phyloP scores from a whole-genome alignment of 495 filamentous ascomycete species.

The Pyronema omphalodes region DNA sequence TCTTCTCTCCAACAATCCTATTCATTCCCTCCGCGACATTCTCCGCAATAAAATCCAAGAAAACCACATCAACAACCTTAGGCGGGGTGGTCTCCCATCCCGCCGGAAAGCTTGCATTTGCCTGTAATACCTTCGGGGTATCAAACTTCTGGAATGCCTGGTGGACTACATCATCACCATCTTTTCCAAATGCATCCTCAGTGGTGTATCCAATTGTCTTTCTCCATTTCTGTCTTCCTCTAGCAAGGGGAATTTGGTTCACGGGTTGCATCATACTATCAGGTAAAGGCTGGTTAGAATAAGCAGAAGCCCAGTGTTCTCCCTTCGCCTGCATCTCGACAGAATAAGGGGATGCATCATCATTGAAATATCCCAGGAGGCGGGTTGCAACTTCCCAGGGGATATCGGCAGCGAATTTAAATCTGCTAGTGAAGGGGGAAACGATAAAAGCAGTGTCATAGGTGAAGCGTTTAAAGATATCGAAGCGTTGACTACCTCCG shows the following conservation, averaged over 20 bases:
- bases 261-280: not conserved
- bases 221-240: not conserved
- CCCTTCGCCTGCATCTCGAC: conserved; percentile 10
- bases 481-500: conserved; percentile 81
- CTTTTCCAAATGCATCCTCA: conserved; percentile 58
- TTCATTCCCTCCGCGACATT: conserved; percentile 55
- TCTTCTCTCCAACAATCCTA: conserved; percentile 41
- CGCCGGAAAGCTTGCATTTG: conserved; percentile 37
- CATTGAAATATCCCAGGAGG: conserved; percentile 56
- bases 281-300: not conserved
- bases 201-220: conserved; percentile 58
- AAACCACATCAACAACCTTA: conserved; percentile 65
- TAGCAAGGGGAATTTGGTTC: not conserved
- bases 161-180: conserved; percentile 86
- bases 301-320: conserved; percentile 29
- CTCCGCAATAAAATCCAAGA: conserved; percentile 73
- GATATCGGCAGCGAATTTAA: conserved; percentile 62
- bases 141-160: conserved; percentile 49
- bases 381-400: conserved; percentile 52
- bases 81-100: conserved; percentile 31
- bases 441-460: conserved; percentile 66
- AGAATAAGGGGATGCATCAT: conserved; percentile 30
- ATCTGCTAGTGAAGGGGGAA: conserved; percentile 70
- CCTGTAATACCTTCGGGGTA: conserved; percentile 67
- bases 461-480: conserved; percentile 91